A percentile compares a stretch with the other conserved stretches of the same genome.
phyloP scores from a whole-genome alignment of 2,329 filamentous ascomycete species.

The Nothophoma quercina region DNA sequence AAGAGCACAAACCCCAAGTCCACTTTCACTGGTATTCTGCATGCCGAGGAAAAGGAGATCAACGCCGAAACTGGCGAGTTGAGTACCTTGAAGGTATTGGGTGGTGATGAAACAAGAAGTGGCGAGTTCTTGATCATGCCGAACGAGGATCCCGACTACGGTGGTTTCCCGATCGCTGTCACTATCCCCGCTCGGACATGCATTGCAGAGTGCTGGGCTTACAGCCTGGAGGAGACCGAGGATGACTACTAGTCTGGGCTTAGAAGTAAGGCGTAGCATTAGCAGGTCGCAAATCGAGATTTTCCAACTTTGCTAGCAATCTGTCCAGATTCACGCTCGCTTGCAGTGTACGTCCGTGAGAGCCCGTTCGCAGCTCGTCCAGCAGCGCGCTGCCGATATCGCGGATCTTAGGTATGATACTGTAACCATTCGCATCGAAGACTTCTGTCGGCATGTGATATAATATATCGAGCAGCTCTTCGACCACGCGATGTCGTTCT shows the following conservation, averaged over 20 bases:
- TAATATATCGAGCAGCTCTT: slow-evolving; percentile 27
- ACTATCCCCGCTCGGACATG: slow-evolving; percentile 61
- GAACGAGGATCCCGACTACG: slow-evolving; percentile 64
- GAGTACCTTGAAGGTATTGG: slow-evolving; percentile 48
- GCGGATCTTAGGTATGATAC: slow-evolving; percentile 29
- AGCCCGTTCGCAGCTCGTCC: slow-evolving; percentile 26
- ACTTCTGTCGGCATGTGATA: slow-evolving; percentile 29
- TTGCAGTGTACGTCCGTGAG: slow-evolving; percentile 20
- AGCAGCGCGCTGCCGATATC: slow-evolving; percentile 29
- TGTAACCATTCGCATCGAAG: slow-evolving; percentile 33
- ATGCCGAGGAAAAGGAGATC: slow-evolving; percentile 53
- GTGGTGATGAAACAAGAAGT: slow-evolving; percentile 58
- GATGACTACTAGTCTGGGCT: slow-evolving; percentile 16
- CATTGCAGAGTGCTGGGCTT: slow-evolving; percentile 32
- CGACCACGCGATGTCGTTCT: slow-evolving; percentile 26
- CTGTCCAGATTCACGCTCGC: slow-evolving; percentile 25
- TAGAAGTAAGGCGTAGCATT: slow-evolving; percentile 6
- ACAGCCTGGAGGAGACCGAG: slow-evolving; percentile 34
- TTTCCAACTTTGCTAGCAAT: slow-evolving; percentile 24
- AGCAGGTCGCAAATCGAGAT: slow-evolving; percentile 21
- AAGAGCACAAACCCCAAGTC: slow-evolving; percentile 37
- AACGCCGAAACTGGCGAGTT: slow-evolving; percentile 49
- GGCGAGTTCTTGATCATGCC: slow-evolving; percentile 63
- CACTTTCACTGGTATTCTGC: slow-evolving; percentile 55
- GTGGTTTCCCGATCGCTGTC: slow-evolving; percentile 63